These are phyloP conservation scores for Trebouxia gelatinosa DNA, from an alignment of 163 green algal species.

Conservation along the genomic window DNA sequence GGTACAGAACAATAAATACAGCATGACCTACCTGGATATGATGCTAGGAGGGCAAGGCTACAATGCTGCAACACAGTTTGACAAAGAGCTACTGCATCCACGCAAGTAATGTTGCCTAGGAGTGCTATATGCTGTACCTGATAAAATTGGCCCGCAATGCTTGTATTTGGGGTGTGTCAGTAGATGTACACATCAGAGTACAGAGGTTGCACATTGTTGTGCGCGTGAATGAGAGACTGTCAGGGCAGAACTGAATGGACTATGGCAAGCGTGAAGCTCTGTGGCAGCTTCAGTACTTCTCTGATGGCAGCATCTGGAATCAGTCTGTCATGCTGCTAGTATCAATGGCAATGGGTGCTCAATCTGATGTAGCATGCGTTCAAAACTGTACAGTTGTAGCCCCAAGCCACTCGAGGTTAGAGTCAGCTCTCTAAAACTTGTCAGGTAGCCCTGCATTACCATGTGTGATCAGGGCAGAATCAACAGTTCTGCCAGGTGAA, in stretches of 20 bases:
- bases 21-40: too few relatives aligned
- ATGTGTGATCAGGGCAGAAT: not conserved
- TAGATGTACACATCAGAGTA: not conserved
- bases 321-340: not conserved
- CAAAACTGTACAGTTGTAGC: not conserved
- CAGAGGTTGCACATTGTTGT: not conserved
- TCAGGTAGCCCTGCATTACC: constrained; percentile 8
- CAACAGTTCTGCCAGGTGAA: not conserved
- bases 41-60: too few relatives aligned
- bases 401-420: not conserved
- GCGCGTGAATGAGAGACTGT: not conserved
- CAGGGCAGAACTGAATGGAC: not conserved
- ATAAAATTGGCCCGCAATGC: too few relatives aligned
- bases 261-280: not conserved
- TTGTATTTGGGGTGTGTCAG: too few relatives aligned
- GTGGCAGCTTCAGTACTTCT: not conserved
- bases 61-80: too few relatives aligned
- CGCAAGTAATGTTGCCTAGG: too few relatives aligned
- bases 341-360: not conserved
- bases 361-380: constrained; percentile 2
- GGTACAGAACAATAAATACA: too few relatives aligned
- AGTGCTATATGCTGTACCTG: too few relatives aligned
- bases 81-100: too few relatives aligned
- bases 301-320: not conserved
- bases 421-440: not conserved